phyloP scores from a whole-genome alignment of 192 early-diverging fungal genomes.

The Neocallimastix lanati region DNA sequence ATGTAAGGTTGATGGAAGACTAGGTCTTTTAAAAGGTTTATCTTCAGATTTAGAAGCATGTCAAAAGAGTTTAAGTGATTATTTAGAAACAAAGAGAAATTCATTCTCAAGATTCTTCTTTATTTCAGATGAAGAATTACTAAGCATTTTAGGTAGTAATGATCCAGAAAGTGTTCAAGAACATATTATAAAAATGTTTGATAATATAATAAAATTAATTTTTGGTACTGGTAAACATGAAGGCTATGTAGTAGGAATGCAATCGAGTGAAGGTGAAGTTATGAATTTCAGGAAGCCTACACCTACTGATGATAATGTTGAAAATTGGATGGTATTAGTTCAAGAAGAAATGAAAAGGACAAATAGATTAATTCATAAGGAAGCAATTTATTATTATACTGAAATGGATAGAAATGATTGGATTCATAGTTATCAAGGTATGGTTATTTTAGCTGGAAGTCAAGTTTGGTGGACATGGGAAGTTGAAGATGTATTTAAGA shows the following conservation, averaged over 20 bases:
- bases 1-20: background rate
- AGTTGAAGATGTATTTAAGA: slow-evolving; percentile 24
- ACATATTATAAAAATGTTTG: slow-evolving; percentile 48
- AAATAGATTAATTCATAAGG: slow-evolving; percentile 37
- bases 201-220: slow-evolving; percentile 31
- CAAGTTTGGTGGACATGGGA: slow-evolving; percentile 56
- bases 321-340: slow-evolving; percentile 41
- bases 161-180: slow-evolving; percentile 14
- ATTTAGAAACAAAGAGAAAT: background rate
- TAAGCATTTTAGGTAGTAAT: background rate
- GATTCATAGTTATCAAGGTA: slow-evolving; percentile 34
- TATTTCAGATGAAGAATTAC: background rate
- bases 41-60: background rate
- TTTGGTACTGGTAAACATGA: slow-evolving; percentile 44
- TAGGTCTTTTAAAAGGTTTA: background rate
- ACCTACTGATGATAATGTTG: slow-evolving; percentile 18
- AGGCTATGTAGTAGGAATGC: background rate
- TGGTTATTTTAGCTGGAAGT: slow-evolving; percentile 33
- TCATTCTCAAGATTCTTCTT: background rate
- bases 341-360: slow-evolving; percentile 39
- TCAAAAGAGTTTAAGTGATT: background rate
- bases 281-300: slow-evolving; percentile 19
- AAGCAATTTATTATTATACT: slow-evolving; percentile 36
- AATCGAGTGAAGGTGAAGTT: background rate
- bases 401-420: slow-evolving; percentile 31